These are phyloP conservation scores for Pseudocercospora pini-densiflorae DNA, from an alignment of 2,329 filamentous ascomycete species.

Conservation along the genomic window DNA sequence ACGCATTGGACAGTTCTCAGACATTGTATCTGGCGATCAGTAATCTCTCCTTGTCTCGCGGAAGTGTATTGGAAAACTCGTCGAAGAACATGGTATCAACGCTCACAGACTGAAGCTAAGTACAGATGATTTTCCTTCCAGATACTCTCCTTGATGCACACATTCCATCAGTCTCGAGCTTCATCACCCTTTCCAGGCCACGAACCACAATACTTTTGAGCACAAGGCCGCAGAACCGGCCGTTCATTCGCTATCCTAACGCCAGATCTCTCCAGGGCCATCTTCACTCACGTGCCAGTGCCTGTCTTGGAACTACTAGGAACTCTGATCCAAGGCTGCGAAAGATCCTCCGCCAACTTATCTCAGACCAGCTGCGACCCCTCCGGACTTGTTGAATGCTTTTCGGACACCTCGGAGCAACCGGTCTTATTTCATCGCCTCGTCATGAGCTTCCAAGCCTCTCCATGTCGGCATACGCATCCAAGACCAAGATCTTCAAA, in stretches of 20 bases:
- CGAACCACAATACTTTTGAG: neutral
- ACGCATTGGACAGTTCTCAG: neutral
- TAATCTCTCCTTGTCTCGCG: neutral
- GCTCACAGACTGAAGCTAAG: neutral
- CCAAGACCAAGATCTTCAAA: conserved; percentile 28
- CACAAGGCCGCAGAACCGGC: neutral
- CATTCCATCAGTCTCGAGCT: neutral
- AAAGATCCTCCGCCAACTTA: neutral
- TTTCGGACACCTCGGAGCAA: neutral
- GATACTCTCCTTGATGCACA: neutral
- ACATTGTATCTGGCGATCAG: neutral
- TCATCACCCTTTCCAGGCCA: neutral
- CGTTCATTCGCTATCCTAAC: neutral
- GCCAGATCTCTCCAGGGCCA: neutral
- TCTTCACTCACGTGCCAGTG: neutral
- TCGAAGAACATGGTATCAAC: neutral
- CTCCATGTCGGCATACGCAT: conserved; percentile 27
- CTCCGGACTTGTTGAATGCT: neutral
- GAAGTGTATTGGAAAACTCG: neutral
- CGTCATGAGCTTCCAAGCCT: conserved; percentile 17
- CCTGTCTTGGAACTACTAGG: neutral
- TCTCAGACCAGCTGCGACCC: neutral
- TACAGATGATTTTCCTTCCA: neutral
- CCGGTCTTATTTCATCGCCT: neutral
- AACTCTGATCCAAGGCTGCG: neutral